phyloP scores from a whole-genome alignment of 306 rosid species.

The Sicyos edulis region DNA sequence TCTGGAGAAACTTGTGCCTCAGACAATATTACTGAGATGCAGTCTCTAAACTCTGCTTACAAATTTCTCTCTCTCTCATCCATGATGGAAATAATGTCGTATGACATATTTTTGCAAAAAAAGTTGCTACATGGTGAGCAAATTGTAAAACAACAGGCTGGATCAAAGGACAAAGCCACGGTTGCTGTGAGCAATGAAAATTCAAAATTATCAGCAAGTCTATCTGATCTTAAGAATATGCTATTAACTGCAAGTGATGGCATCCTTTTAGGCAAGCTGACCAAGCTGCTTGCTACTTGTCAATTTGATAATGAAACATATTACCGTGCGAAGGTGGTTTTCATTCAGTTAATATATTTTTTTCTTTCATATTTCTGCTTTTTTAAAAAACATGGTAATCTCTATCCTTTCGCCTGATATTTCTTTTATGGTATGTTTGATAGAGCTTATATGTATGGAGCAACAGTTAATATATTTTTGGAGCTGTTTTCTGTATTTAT shows the following conservation, averaged over 20 bases:
- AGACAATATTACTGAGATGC: slow-evolving; percentile 35
- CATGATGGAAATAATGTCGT: slow-evolving; percentile 63
- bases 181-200: slow-evolving; percentile 35
- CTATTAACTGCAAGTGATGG: slow-evolving; percentile 54
- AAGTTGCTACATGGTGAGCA: slow-evolving; percentile 65
- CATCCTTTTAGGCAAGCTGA: slow-evolving; percentile 55
- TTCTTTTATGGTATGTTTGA: background rate
- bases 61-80: slow-evolving; percentile 62
- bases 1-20: slow-evolving; percentile 33
- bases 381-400: background rate
- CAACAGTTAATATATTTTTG: background rate
- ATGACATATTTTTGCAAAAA: slow-evolving; percentile 73
- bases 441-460: background rate
- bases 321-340: slow-evolving; percentile 60
- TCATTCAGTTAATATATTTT: background rate
- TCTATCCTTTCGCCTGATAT: background rate
- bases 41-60: slow-evolving; percentile 46
- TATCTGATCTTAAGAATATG: slow-evolving; percentile 42
- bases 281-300: slow-evolving; percentile 47
- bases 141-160: slow-evolving; percentile 43
- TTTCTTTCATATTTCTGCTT: background rate
- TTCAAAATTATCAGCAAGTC: slow-evolving; percentile 30
- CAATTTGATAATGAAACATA: slow-evolving; percentile 39
- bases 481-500: background rate
- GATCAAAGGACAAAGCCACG: slow-evolving; percentile 44